phyloP scores from a whole-genome alignment of 306 rosid species.

The Cucurbita ficifolia region DNA sequence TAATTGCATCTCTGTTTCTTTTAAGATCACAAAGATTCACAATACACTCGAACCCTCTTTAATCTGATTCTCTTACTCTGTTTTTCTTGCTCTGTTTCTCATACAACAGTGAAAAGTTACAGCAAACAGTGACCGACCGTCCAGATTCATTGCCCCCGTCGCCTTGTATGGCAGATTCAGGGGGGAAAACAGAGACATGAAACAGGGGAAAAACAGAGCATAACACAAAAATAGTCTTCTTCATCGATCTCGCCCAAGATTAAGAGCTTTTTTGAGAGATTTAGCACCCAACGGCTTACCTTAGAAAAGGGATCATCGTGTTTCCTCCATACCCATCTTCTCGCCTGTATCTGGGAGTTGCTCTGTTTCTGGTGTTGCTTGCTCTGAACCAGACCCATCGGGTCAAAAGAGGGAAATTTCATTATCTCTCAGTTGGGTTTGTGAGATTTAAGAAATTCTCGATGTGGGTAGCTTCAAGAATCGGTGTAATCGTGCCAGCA shows the following conservation, averaged over 20 bases:
- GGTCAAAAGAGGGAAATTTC: not conserved
- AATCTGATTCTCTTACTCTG: not conserved
- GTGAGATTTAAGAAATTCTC: not conserved
- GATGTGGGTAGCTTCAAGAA: conserved; percentile 16
- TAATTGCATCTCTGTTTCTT: not conserved
- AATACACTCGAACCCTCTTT: not conserved
- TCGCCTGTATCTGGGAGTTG: not conserved
- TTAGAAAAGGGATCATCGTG: not conserved
- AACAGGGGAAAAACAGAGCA: not conserved
- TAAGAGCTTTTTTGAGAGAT: not conserved
- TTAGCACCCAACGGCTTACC: not conserved
- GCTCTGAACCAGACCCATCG: not conserved
- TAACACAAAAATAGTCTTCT: not conserved
- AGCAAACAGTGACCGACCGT: not conserved
- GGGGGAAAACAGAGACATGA: not conserved
- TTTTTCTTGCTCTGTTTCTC: not conserved
- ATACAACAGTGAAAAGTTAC: not conserved
- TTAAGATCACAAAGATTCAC: not conserved
- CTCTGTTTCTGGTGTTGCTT: not conserved
- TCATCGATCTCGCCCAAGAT: not conserved
- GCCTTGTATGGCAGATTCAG: not conserved
- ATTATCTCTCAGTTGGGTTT: not conserved
- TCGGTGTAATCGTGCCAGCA: conserved; percentile 86
- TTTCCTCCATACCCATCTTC: too few species aligned
- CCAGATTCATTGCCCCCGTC: not conserved